Evolutionary conservation across 768 basidiomycete species (phyloP), one percentile per base, ranked within the genome.

Genomic region (Pulveroboletus frians): DNA sequence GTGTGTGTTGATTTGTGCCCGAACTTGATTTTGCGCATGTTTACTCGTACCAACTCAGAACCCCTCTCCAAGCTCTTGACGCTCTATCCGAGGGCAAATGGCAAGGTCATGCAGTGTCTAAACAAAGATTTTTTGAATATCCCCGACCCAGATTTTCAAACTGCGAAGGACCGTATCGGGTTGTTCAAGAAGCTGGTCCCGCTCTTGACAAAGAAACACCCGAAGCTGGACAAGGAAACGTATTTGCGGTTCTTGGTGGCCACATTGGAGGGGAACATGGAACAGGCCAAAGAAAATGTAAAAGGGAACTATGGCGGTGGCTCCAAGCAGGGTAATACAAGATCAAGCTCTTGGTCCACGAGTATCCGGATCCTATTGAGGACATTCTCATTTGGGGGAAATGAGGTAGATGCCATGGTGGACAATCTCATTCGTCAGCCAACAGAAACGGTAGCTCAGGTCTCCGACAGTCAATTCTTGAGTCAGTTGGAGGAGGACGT

Each of bases 401-500:
- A 21, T 6, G 34, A 55, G 3, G 35, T 26, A 0, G 40, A 37
- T 11, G 15, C 13, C 15, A 2, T 9, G 7, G 15, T 59, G n/a
- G 41, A 57, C 5, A 15, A 17, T 10, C 43, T 51, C 14, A 2
- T 62, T n/a, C 40, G 5, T 9, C 34, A n/a, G 0, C 51, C 59
- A 17, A 39, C 30, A 2, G 23, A 9, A 2, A 38, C 29, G 5
- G 45, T 43, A 18, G 20, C n/a, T 18, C n/a, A 30, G 1, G 41
- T 56, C 3, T 11, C 50, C 0, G 63, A 65, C 15, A 29, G n/a
- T 23, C 49, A 49, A 8, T 57, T 65, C 26, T 44, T 67, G 20
- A 37, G 31, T 1, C 29, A 49, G 1, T 10, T 65, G n/a, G 35
- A 23, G 1, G 26, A 43, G 23, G 45, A 42, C 18, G 35, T 46